Evolutionary conservation across 805 yeast genomes (phyloP).

Genomic region (Clavispora carvajalis): DNA sequence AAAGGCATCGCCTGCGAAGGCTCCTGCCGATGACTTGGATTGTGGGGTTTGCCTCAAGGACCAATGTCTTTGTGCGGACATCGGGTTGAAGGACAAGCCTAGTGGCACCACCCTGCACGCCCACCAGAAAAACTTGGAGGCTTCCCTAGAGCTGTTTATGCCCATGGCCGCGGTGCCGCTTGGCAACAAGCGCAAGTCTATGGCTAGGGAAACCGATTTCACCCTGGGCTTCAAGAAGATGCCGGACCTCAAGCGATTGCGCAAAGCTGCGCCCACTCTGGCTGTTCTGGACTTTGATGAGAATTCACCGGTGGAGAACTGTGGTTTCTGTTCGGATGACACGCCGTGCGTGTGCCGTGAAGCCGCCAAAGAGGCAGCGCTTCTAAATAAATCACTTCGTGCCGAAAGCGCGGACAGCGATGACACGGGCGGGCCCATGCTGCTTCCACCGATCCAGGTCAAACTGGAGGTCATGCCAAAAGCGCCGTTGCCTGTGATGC

Average conservation of each 20-base stretch:
- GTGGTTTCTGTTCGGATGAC: conserved; percentile 92
- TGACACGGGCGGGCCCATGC: conserved; percentile 24
- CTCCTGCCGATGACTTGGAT: conserved; percentile 27
- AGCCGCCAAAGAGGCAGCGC: conserved; percentile 50
- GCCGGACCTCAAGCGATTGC: conserved; percentile 35
- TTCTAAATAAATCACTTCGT: conserved; percentile 24
- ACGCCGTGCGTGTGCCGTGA: conserved; percentile 92
- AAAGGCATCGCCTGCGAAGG: conserved; percentile 10
- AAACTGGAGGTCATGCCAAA: conserved; percentile 24
- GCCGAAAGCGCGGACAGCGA: conserved; percentile 22
- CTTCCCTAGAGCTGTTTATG: conserved; percentile 38
- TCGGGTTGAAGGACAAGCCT: conserved; percentile 34
- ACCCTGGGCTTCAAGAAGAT: conserved; percentile 35
- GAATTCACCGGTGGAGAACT: conserved; percentile 58
- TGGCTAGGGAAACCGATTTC: conserved; percentile 47
- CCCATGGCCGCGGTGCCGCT: conserved; percentile 69
- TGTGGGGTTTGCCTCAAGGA: conserved; percentile 70
- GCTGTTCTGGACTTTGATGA: conserved; percentile 27
- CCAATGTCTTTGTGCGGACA: conserved; percentile 59
- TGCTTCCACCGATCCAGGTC: conserved; percentile 39
- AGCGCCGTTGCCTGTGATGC: conserved; percentile 50
- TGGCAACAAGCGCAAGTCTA: conserved; percentile 25
- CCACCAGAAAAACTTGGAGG: conserved; percentile 21
- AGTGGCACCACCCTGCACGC: background rate
- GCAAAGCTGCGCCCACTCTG: conserved; percentile 11